Conservation (phyloP, 2,329 filamentous ascomycete genomes). For the Penicillium crustosum region DNA sequence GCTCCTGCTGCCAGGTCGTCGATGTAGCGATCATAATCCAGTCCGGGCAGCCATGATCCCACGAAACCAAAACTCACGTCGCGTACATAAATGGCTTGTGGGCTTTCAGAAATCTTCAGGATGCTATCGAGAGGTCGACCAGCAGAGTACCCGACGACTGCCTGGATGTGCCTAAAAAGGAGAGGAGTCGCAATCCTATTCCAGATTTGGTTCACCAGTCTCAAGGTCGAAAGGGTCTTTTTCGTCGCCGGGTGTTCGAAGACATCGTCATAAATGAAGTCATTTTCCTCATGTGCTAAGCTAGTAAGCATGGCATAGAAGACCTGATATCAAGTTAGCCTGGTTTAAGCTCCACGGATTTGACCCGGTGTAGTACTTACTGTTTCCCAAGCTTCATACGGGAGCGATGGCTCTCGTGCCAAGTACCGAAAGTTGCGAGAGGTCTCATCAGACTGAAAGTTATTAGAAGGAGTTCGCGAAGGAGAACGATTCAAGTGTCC, state of each 20-base stretch:
- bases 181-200: neutral
- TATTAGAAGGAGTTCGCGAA: neutral
- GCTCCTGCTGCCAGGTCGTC: neutral
- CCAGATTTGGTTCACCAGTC: conserved; percentile 1
- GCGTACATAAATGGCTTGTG: neutral
- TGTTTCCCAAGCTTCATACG: neutral
- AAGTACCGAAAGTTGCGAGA: neutral
- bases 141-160: neutral
- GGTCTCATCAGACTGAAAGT: neutral
- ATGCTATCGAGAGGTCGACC: neutral
- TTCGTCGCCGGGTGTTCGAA: neutral
- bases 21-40: neutral
- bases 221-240: neutral
- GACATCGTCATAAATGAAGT: neutral
- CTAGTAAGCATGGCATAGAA: neutral
- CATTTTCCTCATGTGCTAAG: neutral
- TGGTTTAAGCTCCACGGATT: too few relatives aligned
- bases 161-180: neutral
- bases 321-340: neutral
- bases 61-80: neutral
- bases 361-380: neutral
- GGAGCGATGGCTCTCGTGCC: neutral
- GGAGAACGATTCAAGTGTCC: neutral
- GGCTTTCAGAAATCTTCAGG: neutral
- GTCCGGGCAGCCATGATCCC: neutral